Base-by-base conservation (phyloP, 2,329 filamentous ascomycete genomes). In the Nigrograna mackinnonii region DNA sequence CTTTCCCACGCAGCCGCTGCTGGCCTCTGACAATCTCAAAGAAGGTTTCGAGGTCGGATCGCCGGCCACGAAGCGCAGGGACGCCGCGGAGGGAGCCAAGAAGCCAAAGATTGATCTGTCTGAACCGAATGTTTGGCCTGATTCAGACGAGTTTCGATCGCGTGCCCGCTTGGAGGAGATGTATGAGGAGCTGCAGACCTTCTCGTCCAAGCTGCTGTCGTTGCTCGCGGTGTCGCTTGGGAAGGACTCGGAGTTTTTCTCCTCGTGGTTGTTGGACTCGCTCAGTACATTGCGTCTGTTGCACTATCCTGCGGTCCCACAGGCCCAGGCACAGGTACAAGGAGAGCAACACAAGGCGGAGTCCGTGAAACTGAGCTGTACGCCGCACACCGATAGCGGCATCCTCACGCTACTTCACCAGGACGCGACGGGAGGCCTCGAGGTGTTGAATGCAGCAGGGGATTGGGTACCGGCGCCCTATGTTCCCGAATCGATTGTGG, bases 401-500 rank as follows among this genome's bases (percentile, higher is more conserved):
- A 73, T 75, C 41, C 60, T 77, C 16, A 78, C 74, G 1, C 59
- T 79, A 3, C 61, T 78, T 13, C 70, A 75, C 48, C 73, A 77
- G 57, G 74, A 76, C 52, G 49, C 61, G 4, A 73, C 71, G 2
- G 72, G 72, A 17, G 75, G 73, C 0, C 60, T 78, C 4, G 74
- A 78, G 54, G 73, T 78, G 2, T 64, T 67, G 31, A 71, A 76
- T 43, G 64, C 66, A 3, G 55, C 62, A 5, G 69, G 67, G 2
- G 48, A 67, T 16, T 77, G 73, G 69, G 60, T 75, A 9, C 41
- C 66, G 2, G 73, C 70, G 5, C 68, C 71, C 1, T 70, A 70
- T 39, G 54, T 75, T 4, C 64, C 67, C 1, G 66, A 63, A 6
- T 69, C 67, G 0, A 59, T 76, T 9, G 69, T 76, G 0, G 71